Evolutionary conservation across 1,139 yeast genomes (phyloP), one percentile per base, ranked within the genome.

Genomic region (Candida sp.): DNA sequence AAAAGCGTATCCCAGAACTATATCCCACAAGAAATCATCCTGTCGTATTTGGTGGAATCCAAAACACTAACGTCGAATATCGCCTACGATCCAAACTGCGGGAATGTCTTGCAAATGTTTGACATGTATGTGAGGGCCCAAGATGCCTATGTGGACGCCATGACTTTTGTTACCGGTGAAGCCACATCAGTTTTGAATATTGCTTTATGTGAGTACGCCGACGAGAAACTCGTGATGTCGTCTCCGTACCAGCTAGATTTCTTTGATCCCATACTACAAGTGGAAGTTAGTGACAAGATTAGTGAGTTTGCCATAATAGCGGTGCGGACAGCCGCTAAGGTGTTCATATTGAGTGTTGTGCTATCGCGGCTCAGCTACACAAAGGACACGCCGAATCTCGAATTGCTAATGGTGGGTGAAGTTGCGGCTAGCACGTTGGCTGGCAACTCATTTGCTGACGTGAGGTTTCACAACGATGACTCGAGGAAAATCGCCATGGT

Each of bases 401-500:
- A 56, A n/a, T 49, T 71, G 11, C 51, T 58, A 6, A 53, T 66
- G 5, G 47, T 69, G 5, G 72, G 67, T 3, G 69, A 66, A 32
- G 46, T 72, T 3, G 44, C 46, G 5, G 48, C 66, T 1, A 37
- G 54, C 2, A 62, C 63, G 1, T 50, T 77, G 7, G 51, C 59
- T 7, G 70, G 71, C 3, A 58, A 66, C 31, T 69, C 72, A 1
- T 72, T 83, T 55, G 81, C 84, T 0, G 83, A 84, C 62, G 68
- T 77, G 2, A 59, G 73, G 2, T 77, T 77, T 53, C 73, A 74
- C 54, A 82, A 82, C 0, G 67, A 66, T 66, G 71, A 77, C 47
- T 54, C 58, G 9, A 55, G 63, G 3, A 69, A 63, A 44, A 67
- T 86, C 53, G 79, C 77, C 0, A 61, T 77, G 1, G 65, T 84